These are phyloP conservation scores for Cyclotella atomus DNA, from an alignment of 108 stramenopile genomes.

Conservation along the genomic window DNA sequence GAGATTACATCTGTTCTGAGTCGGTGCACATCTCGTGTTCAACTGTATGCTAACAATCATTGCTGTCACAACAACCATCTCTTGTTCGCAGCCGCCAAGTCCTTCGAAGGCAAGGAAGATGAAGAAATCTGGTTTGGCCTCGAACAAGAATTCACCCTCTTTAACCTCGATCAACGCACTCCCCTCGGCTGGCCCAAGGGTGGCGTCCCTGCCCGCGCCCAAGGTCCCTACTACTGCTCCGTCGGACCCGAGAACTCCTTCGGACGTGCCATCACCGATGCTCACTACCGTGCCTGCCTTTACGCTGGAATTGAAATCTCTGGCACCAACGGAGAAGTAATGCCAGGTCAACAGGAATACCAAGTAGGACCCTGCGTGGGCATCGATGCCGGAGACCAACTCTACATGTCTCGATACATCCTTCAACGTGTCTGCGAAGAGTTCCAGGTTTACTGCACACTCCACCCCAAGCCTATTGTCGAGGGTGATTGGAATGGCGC, in stretches of 20 bases:
- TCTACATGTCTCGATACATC: constrained; percentile 97
- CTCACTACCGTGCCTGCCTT: constrained; percentile 95
- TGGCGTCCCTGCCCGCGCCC: constrained; percentile 83
- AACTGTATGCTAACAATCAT: no score
- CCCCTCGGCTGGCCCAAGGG: constrained; percentile 97
- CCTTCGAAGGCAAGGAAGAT: constrained; percentile 82
- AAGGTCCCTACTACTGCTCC: constrained; percentile 99
- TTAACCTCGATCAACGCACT: constrained; percentile 90
- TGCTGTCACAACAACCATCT: not conserved
- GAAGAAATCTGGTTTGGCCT: constrained; percentile 93
- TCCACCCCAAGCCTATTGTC: constrained; percentile 98
- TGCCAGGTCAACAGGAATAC: constrained; percentile 99
- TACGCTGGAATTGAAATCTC: constrained; percentile 94
- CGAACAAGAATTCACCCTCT: constrained; percentile 99
- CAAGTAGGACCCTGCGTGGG: constrained; percentile 98
- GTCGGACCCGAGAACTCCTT: constrained; percentile 94
- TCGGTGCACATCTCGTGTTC: not conserved
- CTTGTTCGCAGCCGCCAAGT: constrained; percentile 56
- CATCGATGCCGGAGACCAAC: constrained; percentile 97
- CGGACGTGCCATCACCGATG: constrained; percentile 93
- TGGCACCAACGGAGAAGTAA: constrained; percentile 98
- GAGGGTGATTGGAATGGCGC: constrained; percentile 99
- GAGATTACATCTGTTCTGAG: not conserved
- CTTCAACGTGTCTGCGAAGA: constrained; percentile 97
- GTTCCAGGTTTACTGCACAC: constrained; percentile 94